Evolutionary conservation across 169 alveolate genomes (phyloP).

Genomic region (Theileria annulata): DNA sequence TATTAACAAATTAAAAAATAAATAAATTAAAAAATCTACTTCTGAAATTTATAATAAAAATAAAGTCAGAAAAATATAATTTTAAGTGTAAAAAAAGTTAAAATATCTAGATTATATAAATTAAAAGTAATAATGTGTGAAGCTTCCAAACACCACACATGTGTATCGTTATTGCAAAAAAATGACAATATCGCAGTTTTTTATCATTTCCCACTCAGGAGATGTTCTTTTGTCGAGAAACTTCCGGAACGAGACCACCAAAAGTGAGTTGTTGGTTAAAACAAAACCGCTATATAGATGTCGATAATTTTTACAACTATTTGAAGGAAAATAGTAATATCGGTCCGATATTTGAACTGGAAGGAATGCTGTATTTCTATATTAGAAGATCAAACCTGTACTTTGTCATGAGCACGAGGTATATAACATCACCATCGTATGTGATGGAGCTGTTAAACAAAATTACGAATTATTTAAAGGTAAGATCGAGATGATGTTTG

Average conservation of each 20-base stretch:
- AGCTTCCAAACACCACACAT: neutral
- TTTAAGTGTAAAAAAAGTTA: neutral
- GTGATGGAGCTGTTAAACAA: slow-evolving; percentile 86
- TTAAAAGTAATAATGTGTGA: neutral
- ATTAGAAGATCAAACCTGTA: slow-evolving; percentile 82
- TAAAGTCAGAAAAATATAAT: neutral
- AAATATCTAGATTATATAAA: neutral
- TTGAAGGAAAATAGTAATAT: slow-evolving; percentile 81
- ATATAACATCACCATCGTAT: slow-evolving; percentile 90
- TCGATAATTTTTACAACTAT: slow-evolving; percentile 90
- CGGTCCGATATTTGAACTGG: slow-evolving; percentile 73
- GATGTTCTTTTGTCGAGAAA: slow-evolving; percentile 50
- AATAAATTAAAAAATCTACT: neutral
- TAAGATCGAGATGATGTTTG: neutral
- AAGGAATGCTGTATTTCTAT: slow-evolving; percentile 86
- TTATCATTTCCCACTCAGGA: slow-evolving; percentile 45
- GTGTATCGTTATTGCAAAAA: neutral
- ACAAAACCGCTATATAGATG: slow-evolving; percentile 69
- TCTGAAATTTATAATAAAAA: neutral
- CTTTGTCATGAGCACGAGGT: slow-evolving; percentile 90
- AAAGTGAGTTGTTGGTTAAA: slow-evolving; percentile 9
- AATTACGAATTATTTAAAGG: slow-evolving; percentile 82
- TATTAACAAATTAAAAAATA: neutral
- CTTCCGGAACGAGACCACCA: slow-evolving; percentile 28
- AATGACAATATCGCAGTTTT: slow-evolving; percentile 55